Conservation (phyloP, 2,329 filamentous ascomycete genomes). For the Fusarium sp. region DNA sequence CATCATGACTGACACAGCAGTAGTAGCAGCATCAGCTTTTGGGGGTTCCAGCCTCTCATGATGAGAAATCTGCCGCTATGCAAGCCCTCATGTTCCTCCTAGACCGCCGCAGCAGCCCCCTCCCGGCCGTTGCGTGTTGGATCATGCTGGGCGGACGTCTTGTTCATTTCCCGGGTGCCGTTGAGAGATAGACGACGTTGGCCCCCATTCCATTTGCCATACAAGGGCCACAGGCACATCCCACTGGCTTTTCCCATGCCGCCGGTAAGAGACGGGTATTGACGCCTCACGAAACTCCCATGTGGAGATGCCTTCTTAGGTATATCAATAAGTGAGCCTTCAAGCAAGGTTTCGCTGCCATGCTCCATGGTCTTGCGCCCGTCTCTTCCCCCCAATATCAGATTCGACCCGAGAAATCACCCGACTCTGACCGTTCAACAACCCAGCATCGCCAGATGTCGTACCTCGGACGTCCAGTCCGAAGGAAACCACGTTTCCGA, state of each 20-base stretch:
- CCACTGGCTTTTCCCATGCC: slow-evolving; percentile 3
- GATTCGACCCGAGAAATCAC: slow-evolving; percentile 9
- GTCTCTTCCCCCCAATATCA: slow-evolving; percentile 20
- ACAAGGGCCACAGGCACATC: background rate
- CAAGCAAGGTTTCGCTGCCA: background rate
- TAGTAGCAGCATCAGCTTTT: slow-evolving; percentile 1
- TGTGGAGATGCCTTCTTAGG: background rate
- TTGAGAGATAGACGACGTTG: background rate
- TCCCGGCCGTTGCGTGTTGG: background rate
- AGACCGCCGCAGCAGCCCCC: background rate
- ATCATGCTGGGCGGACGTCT: background rate
- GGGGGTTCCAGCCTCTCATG: slow-evolving; percentile 9
- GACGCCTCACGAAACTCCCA: slow-evolving; percentile 5
- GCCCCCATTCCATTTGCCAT: background rate
- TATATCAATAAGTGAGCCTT: background rate
- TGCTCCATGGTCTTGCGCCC: background rate
- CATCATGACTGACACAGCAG: background rate
- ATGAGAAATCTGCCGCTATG: background rate
- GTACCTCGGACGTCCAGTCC: slow-evolving; percentile 7
- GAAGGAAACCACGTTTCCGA: background rate
- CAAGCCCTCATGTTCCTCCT: background rate
- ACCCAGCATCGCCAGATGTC: slow-evolving; percentile 29
- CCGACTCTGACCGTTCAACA: slow-evolving; percentile 17
- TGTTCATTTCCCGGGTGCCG: background rate
- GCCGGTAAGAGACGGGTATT: slow-evolving; percentile 26